Conservation (phyloP, 805 yeast genomes). For the Teunomyces aglyptinius region DNA sequence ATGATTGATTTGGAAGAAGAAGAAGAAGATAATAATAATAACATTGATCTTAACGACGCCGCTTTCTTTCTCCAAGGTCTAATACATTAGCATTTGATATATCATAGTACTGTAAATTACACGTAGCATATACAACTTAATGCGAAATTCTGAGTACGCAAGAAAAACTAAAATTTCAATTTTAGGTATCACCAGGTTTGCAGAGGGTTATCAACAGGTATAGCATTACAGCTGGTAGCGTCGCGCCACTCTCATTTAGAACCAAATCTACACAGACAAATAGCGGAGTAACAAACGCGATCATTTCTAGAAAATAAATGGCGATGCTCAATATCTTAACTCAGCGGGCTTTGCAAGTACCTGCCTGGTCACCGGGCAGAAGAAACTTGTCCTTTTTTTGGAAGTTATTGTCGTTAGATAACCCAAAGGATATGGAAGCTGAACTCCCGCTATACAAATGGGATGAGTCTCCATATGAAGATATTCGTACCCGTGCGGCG, state of each 20-base stretch:
- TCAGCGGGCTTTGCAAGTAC: constrained; percentile 2
- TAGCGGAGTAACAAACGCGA: background rate
- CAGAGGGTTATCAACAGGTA: background rate
- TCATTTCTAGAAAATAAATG: background rate
- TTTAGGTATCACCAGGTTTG: constrained; percentile 1
- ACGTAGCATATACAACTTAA: background rate
- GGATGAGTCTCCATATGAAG: constrained; percentile 91
- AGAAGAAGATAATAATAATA: background rate
- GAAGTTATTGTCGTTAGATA: constrained; percentile 37
- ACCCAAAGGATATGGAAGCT: constrained; percentile 22
- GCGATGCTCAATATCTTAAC: background rate
- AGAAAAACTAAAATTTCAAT: background rate
- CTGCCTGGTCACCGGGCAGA: constrained; percentile 3
- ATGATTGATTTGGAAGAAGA: background rate
- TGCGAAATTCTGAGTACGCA: background rate
- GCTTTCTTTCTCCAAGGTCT: background rate
- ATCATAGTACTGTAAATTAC: constrained; percentile 2
- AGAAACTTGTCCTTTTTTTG: constrained; percentile 38
- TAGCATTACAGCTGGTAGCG: background rate
- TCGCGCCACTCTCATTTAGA: background rate
- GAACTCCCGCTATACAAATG: constrained; percentile 55
- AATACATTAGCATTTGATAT: background rate
- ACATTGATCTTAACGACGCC: background rate
- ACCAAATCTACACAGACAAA: no score
- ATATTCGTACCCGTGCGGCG: constrained; percentile 87